Evolutionary conservation across 352 stramenopile species (phyloP).

Genomic region (Globisporangium cylindrosporum): DNA sequence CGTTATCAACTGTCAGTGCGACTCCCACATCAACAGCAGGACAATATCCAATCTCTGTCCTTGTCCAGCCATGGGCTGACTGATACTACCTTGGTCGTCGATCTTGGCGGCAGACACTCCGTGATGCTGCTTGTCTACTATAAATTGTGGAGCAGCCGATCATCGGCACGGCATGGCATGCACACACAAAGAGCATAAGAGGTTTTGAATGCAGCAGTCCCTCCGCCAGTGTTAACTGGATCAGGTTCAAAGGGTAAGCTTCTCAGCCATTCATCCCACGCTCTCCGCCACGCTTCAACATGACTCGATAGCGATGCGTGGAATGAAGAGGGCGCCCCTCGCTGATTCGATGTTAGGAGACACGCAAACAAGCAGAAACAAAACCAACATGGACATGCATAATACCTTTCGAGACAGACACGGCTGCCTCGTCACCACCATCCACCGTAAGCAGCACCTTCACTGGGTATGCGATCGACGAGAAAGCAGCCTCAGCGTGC

Average conservation of each 20-base stretch:
- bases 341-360: conserved; percentile 39
- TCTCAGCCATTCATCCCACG: conserved; percentile 43
- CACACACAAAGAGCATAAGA: conserved; percentile 27
- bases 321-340: conserved; percentile 44
- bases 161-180: not conserved
- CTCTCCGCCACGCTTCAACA: not conserved
- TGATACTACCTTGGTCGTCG: conserved; percentile 5
- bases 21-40: not conserved
- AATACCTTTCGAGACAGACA: conserved; percentile 18
- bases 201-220: conserved; percentile 41
- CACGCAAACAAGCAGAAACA: conserved; percentile 1
- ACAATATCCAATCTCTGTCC: not conserved
- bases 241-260: conserved; percentile 62
- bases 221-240: conserved; percentile 64
- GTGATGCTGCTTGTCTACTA: not conserved
- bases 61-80: not conserved
- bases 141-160: not conserved
- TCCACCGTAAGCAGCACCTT: conserved; percentile 19
- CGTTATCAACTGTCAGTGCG: not conserved
- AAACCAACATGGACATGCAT: conserved; percentile 1
- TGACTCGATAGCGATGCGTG: not conserved
- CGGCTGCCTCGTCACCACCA: not conserved
- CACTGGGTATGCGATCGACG: conserved; percentile 6
- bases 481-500: not conserved
- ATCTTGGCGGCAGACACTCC: not conserved